Evolutionary conservation across 495 filamentous ascomycete genomes (phyloP).

Genomic region (Hypoxylon intermedium): DNA sequence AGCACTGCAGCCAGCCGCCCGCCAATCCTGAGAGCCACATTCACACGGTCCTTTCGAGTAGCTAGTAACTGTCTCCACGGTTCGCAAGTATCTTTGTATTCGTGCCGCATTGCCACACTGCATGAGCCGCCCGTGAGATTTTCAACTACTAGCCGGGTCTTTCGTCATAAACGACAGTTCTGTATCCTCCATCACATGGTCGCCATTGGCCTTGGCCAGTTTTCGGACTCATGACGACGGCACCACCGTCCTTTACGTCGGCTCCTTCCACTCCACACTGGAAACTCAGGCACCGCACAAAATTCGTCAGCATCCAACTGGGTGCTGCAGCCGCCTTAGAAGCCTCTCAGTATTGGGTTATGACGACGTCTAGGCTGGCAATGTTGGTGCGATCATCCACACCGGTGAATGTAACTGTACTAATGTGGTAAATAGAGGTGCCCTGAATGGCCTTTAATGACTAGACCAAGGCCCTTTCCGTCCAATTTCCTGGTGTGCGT

Average conservation of each 20-base stretch:
- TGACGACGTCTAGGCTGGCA: constrained; percentile 23
- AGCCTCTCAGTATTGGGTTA: constrained; percentile 3
- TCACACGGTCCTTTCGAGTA: constrained; percentile 15
- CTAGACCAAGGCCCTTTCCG: constrained; percentile 9
- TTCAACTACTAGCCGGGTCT: constrained; percentile 21
- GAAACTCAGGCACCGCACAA: constrained; percentile 10
- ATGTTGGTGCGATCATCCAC: constrained; percentile 25
- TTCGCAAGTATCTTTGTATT: constrained; percentile 19
- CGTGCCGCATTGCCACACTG: constrained; percentile 28
- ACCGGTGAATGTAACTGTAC: constrained; percentile 26
- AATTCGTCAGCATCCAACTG: constrained; percentile 21
- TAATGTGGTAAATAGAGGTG: constrained; percentile 21
- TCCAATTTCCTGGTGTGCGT: constrained; percentile 17
- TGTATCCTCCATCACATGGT: constrained; percentile 31
- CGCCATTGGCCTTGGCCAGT: constrained; percentile 22
- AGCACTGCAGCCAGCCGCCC: constrained; percentile 29
- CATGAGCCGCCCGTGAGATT: constrained; percentile 26
- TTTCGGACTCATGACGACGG: constrained; percentile 28
- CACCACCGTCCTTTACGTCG: constrained; percentile 26
- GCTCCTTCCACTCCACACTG: constrained; percentile 24
- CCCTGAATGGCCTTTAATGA: constrained; percentile 7
- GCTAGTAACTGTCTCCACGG: constrained; percentile 23
- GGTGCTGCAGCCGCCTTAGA: constrained; percentile 17
- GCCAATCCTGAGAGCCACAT: constrained; percentile 24
- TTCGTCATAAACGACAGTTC: constrained; percentile 37